Percentiles rank a stretch among this genome's conserved stretches.
Conservation (phyloP, 2,329 filamentous ascomycete species). For the Exophiala sp. region DNA sequence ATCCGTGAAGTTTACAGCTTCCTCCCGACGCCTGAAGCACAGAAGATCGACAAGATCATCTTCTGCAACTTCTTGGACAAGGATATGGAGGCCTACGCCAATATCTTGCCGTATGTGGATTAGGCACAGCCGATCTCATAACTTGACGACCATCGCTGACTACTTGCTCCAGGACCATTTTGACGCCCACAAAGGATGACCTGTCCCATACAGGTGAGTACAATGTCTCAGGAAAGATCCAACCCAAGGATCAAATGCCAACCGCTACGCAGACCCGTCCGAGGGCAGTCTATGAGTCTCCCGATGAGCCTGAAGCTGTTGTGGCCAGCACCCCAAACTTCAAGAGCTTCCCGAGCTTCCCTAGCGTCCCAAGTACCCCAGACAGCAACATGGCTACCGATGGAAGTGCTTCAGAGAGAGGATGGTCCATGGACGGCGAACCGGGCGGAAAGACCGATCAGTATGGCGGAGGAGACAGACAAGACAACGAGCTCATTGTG, state of each 20-base stretch:
- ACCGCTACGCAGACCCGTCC: conserved; percentile 13
- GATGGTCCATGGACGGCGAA: too few species aligned
- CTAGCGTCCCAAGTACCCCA: too few species aligned
- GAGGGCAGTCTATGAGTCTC: conserved; percentile 13
- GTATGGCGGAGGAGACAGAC: background rate
- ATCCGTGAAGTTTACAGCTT: conserved; percentile 55
- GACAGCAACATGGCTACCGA: too few species aligned
- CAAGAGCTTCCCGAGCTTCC: background rate
- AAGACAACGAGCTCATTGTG: too few species aligned
- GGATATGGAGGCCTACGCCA: conserved; percentile 67
- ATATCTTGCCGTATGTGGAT: conserved; percentile 64
- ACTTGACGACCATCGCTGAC: background rate
- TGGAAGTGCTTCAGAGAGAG: too few species aligned
- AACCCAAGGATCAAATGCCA: conserved; percentile 3
- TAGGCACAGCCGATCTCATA: background rate
- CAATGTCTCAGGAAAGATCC: background rate
- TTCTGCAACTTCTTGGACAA: conserved; percentile 80
- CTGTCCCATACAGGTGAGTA: conserved; percentile 31
- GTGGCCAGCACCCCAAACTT: too few species aligned
- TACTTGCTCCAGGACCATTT: conserved; percentile 38
- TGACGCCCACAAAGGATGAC: conserved; percentile 43
- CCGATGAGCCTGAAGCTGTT: too few species aligned
- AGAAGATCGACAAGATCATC: conserved; percentile 62
- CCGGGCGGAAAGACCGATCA: background rate
- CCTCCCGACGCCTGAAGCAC: conserved; percentile 40